phyloP scores from a whole-genome alignment of 805 yeast genomes.

The Cyberlindnera mrakii region DNA sequence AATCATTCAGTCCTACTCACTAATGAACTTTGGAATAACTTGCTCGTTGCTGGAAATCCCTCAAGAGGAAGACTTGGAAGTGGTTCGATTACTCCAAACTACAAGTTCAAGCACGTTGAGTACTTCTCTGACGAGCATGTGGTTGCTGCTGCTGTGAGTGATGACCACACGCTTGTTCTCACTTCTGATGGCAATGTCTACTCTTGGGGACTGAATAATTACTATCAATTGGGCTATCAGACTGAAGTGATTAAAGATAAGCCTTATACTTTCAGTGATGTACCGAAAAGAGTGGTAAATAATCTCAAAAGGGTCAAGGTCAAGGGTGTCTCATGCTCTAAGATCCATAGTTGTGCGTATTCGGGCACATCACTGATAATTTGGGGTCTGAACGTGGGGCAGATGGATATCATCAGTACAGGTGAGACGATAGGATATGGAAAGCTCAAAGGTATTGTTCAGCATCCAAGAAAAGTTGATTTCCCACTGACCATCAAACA shows the following conservation, averaged over 20 bases:
- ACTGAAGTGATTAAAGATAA: constrained; percentile 24
- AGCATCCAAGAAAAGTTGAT: constrained; percentile 34
- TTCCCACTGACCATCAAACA: constrained; percentile 38
- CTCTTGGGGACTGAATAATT: constrained; percentile 75
- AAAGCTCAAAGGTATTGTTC: constrained; percentile 30
- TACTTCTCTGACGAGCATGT: constrained; percentile 30
- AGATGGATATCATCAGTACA: constrained; percentile 52
- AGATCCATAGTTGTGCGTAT: constrained; percentile 61
- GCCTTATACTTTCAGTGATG: constrained; percentile 22
- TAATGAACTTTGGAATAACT: constrained; percentile 35
- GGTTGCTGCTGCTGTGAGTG: constrained; percentile 42
- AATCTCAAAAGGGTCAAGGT: constrained; percentile 22
- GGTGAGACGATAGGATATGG: constrained; percentile 27
- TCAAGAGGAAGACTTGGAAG: constrained; percentile 70
- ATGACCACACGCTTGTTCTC: constrained; percentile 62
- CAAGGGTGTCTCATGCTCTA: constrained; percentile 46
- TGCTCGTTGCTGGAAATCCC: constrained; percentile 62
- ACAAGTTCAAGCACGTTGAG: constrained; percentile 37
- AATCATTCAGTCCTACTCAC: constrained; percentile 61
- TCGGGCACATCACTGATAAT: constrained; percentile 39
- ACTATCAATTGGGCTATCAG: constrained; percentile 59
- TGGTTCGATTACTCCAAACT: constrained; percentile 35
- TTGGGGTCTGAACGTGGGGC: constrained; percentile 84
- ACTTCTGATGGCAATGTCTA: constrained; percentile 48
- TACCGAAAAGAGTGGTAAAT: constrained; percentile 22